Evolutionary conservation across 2,329 filamentous ascomycete genomes (phyloP).

Genomic region (Gliomastix tumulicola): DNA sequence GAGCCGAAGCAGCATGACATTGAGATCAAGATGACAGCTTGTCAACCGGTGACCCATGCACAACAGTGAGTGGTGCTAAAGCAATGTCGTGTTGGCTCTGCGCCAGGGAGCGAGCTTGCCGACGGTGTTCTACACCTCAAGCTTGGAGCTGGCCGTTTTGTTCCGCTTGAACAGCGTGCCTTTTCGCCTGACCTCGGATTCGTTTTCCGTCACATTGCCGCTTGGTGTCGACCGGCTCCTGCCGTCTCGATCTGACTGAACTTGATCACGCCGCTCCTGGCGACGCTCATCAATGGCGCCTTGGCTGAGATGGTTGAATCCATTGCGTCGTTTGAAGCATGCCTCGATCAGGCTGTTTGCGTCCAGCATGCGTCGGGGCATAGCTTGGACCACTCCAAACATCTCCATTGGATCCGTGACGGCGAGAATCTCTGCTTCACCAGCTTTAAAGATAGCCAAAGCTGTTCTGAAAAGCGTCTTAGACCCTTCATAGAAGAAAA

Average conservation of each 20-base stretch:
- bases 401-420: conserved; percentile 89
- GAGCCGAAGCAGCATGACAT: no score
- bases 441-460: conserved; percentile 83
- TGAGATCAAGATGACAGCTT: no score
- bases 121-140: conserved; percentile 2
- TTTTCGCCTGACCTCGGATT: conserved; percentile 26
- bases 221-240: conserved; percentile 16
- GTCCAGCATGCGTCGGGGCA: conserved; percentile 76
- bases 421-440: conserved; percentile 71
- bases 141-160: conserved; percentile 20
- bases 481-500: conserved; percentile 91
- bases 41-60: no score
- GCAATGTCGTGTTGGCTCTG: no score
- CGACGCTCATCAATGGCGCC: conserved; percentile 72
- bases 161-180: conserved; percentile 38
- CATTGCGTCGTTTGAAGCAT: conserved; percentile 73
- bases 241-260: conserved; percentile 30
- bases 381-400: conserved; percentile 85
- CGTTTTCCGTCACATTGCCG: conserved; percentile 20
- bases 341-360: conserved; percentile 76
- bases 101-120: no score
- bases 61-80: no score
- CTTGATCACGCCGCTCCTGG: conserved; percentile 55
- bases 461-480: conserved; percentile 92
- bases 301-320: conserved; percentile 76